These are phyloP conservation scores for Ceratobasidium papillatum DNA, from an alignment of 1,284 basidiomycete species.

Conservation along the genomic window DNA sequence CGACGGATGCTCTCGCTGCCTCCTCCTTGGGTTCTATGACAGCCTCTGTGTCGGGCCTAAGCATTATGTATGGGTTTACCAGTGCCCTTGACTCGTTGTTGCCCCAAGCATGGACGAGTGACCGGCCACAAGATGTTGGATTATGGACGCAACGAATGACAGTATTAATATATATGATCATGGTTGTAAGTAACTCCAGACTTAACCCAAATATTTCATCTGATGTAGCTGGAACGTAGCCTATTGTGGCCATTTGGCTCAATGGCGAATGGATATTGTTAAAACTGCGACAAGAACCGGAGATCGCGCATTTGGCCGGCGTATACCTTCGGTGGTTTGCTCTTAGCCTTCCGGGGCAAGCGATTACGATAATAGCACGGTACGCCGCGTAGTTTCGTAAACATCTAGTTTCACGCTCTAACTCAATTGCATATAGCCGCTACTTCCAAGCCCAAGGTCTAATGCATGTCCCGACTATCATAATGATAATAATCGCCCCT, in stretches of 20 bases:
- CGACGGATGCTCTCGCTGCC: conserved; percentile 83
- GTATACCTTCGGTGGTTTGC: conserved; percentile 81
- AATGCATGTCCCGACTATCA: conserved; percentile 87
- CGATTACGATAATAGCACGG: conserved; percentile 76
- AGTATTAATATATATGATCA: conserved; percentile 68
- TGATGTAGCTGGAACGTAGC: conserved; percentile 55
- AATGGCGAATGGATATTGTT: conserved; percentile 83
- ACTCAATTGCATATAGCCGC: conserved; percentile 57
- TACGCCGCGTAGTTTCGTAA: conserved; percentile 45
- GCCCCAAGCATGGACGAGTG: conserved; percentile 89
- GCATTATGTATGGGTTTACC: conserved; percentile 85
- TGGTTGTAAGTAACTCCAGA: conserved; percentile 59
- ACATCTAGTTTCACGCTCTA: not conserved
- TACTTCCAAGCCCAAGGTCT: conserved; percentile 92
- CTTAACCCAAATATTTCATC: conserved; percentile 49
- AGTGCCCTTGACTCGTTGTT: conserved; percentile 90
- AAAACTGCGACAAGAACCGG: conserved; percentile 82
- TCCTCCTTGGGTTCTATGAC: conserved; percentile 90
- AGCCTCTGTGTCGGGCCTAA: conserved; percentile 68
- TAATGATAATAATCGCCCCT: conserved; percentile 85
- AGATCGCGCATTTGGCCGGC: conserved; percentile 81
- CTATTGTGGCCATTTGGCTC: conserved; percentile 77
- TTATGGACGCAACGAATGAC: conserved; percentile 89
- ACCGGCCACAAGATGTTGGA: conserved; percentile 83
- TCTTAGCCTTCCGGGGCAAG: conserved; percentile 89